Evolutionary conservation across 441 rosid species (phyloP).

Genomic region (Bruguiera hainesii): DNA sequence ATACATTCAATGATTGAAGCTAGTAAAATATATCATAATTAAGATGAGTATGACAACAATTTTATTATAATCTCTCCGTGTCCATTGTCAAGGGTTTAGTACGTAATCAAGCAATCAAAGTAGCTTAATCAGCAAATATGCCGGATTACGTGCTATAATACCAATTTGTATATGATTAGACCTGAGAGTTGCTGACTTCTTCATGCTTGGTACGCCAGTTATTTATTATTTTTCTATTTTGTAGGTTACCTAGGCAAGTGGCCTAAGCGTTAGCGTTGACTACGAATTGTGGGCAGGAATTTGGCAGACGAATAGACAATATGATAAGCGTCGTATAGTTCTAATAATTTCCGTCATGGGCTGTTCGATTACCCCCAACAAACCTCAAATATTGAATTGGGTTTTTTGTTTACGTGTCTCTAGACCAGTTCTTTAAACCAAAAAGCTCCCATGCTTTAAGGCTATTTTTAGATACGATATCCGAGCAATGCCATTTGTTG

Average conservation of each 20-base stretch:
- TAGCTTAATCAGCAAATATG: constrained; percentile 5
- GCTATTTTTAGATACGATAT: constrained; percentile 22
- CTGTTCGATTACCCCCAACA: constrained; percentile 21
- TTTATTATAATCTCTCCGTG: background rate
- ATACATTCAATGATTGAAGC: background rate
- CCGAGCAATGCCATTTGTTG: constrained; percentile 12
- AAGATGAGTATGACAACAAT: background rate
- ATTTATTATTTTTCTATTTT: constrained; percentile 28
- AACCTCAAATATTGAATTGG: constrained; percentile 16
- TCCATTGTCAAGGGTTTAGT: background rate
- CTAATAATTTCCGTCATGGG: constrained; percentile 11
- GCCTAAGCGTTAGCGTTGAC: constrained; percentile 32
- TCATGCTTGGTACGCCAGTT: constrained; percentile 21
- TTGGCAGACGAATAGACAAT: constrained; percentile 8
- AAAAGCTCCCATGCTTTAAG: background rate
- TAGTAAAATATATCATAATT: background rate
- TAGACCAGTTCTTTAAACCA: constrained; percentile 1
- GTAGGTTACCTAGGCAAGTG: constrained; percentile 29
- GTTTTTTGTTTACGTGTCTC: background rate
- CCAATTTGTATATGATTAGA: constrained; percentile 4
- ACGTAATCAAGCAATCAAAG: background rate
- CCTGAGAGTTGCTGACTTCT: constrained; percentile 13
- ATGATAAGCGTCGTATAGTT: background rate
- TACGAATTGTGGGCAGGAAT: background rate
- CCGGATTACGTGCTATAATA: background rate